Evolutionary conservation across 108 stramenopile genomes (phyloP).

Genomic region (Skeletonema costatum): DNA sequence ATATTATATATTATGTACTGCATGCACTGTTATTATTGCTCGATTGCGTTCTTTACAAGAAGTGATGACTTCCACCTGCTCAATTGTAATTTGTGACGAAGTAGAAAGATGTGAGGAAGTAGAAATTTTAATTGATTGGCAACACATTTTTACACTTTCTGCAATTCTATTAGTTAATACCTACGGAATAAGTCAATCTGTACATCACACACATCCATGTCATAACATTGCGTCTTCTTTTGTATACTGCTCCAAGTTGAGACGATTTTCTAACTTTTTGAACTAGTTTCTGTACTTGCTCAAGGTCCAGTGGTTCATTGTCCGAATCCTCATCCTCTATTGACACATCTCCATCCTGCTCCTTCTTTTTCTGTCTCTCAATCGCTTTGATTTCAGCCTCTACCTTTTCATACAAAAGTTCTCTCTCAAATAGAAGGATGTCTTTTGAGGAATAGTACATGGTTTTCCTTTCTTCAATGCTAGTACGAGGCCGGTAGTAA

Average conservation of each 20-base stretch:
- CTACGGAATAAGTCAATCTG: neutral
- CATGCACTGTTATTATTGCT: too few species aligned
- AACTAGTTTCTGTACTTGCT: neutral
- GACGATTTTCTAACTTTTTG: neutral
- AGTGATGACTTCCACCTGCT: too few species aligned
- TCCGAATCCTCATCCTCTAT: neutral
- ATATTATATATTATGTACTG: too few species aligned
- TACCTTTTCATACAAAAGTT: neutral
- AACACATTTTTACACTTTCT: too few species aligned
- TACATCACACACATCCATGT: neutral
- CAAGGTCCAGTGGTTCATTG: neutral
- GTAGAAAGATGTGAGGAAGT: too few species aligned
- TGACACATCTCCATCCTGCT: neutral
- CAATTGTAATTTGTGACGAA: too few species aligned
- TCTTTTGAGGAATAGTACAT: neutral
- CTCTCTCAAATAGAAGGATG: neutral
- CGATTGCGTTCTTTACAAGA: too few species aligned
- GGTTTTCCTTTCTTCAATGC: neutral
- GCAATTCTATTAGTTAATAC: too few species aligned
- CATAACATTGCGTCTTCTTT: neutral
- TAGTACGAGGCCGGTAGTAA: neutral
- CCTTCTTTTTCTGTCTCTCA: neutral
- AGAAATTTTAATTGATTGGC: too few species aligned
- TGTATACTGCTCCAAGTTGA: neutral
- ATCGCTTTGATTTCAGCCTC: conserved; percentile 1